Evolutionary conservation across 2,329 filamentous ascomycete species (phyloP).

Genomic region (Epichloe scottii): DNA sequence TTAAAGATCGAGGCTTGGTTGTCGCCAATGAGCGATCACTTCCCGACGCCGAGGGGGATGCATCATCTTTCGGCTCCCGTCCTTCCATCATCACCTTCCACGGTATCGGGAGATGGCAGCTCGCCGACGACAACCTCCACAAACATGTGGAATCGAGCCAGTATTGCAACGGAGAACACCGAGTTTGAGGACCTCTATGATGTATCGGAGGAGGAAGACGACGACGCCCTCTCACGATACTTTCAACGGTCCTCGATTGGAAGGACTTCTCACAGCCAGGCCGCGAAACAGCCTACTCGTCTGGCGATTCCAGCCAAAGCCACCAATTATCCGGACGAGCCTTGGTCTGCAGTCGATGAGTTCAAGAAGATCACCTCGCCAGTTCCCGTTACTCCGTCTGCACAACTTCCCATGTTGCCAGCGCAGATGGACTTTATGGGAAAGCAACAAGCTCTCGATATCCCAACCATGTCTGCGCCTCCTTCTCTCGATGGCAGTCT

Average conservation of each 20-base stretch:
- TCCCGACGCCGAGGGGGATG: slow-evolving; percentile 58
- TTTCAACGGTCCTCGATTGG: slow-evolving; percentile 17
- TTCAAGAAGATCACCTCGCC: slow-evolving; percentile 41
- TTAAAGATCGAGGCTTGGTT: slow-evolving; percentile 46
- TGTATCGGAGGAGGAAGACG: slow-evolving; percentile 65
- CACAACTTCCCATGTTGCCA: slow-evolving; percentile 63
- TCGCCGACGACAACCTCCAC: slow-evolving; percentile 41
- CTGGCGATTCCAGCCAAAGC: slow-evolving; percentile 38
- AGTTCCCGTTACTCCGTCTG: slow-evolving; percentile 50
- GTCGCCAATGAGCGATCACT: slow-evolving; percentile 49
- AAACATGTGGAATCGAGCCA: slow-evolving; percentile 52
- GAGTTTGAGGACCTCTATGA: slow-evolving; percentile 85
- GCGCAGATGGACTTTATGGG: slow-evolving; percentile 61
- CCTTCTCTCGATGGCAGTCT: slow-evolving; percentile 85
- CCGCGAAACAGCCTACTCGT: slow-evolving; percentile 26
- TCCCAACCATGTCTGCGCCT: slow-evolving; percentile 66
- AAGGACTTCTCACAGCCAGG: slow-evolving; percentile 25
- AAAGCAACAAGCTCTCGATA: slow-evolving; percentile 45
- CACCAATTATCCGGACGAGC: slow-evolving; percentile 21
- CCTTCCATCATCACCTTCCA: slow-evolving; percentile 48
- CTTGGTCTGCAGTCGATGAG: slow-evolving; percentile 31
- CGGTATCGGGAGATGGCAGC: slow-evolving; percentile 37
- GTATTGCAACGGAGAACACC: slow-evolving; percentile 50
- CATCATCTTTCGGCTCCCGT: slow-evolving; percentile 52
- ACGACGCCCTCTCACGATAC: slow-evolving; percentile 9